Conservation (phyloP, 306 rosid species). For the Cicer judaicum region DNA sequence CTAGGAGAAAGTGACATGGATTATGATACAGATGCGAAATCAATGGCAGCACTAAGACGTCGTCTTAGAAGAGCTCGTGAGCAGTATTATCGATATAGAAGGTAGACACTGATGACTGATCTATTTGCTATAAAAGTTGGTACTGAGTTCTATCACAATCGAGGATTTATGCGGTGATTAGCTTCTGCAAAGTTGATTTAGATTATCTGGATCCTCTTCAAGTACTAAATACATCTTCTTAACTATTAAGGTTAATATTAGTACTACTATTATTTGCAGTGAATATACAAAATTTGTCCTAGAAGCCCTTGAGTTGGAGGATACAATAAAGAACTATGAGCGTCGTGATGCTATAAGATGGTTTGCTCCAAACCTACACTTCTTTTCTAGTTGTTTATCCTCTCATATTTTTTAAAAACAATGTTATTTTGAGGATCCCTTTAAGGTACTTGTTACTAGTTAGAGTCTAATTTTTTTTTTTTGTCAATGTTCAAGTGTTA, state of each 20-base stretch:
- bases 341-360: conserved; percentile 74
- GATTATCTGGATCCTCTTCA: conserved; percentile 2
- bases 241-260: conserved; percentile 8
- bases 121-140: not conserved
- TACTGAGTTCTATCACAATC: not conserved
- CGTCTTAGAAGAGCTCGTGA: conserved; percentile 79
- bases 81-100: conserved; percentile 85
- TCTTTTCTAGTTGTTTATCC: conserved; percentile 20
- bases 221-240: conserved; percentile 25
- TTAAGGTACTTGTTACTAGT: no score
- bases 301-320: conserved; percentile 93
- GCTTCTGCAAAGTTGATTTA: not conserved
- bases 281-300: conserved; percentile 81
- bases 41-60: conserved; percentile 95
- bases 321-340: conserved; percentile 76
- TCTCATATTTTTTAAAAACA: not conserved
- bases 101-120: conserved; percentile 57
- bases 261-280: conserved; percentile 57
- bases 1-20: conserved; percentile 96
- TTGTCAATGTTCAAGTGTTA: conserved; percentile 3
- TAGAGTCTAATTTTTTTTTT: not conserved
- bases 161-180: not conserved
- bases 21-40: conserved; percentile 88
- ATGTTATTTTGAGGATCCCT: no score
- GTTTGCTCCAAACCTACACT: conserved; percentile 54